These are phyloP conservation scores for Vicia faba DNA, from an alignment of 306 rosid species.

Conservation along the genomic window DNA sequence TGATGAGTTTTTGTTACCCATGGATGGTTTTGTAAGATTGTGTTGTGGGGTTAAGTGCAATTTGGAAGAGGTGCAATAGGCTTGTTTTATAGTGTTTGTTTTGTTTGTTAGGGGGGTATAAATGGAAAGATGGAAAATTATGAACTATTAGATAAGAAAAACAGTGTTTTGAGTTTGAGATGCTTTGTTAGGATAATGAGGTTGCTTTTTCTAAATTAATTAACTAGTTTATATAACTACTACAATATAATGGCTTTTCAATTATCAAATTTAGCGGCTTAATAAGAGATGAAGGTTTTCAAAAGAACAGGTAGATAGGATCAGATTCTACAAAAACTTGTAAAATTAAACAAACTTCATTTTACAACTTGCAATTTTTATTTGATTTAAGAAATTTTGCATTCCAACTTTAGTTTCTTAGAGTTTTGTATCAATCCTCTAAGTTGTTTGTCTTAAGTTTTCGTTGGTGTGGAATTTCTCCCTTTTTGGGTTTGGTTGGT, in stretches of 20 bases:
- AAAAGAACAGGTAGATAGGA: constrained; percentile 25
- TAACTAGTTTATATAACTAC: neutral
- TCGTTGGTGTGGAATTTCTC: too few relatives aligned
- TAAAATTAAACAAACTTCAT: constrained; percentile 2
- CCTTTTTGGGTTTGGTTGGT: too few relatives aligned
- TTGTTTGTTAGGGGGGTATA: too few relatives aligned
- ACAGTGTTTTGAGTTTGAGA: neutral
- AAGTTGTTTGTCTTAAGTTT: too few relatives aligned
- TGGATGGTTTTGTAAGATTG: constrained; percentile 25
- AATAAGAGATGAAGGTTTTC: neutral
- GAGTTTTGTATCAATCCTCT: too few relatives aligned
- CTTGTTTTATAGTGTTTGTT: constrained; percentile 39
- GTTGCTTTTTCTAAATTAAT: neutral
- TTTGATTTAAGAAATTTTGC: too few relatives aligned
- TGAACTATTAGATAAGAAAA: too few relatives aligned
- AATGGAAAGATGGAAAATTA: too few relatives aligned
- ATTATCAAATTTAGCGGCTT: constrained; percentile 28
- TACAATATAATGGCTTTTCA: neutral
- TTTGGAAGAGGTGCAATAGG: neutral
- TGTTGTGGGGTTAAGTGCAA: constrained; percentile 15
- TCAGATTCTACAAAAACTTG: constrained; percentile 41
- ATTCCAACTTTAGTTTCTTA: too few relatives aligned
- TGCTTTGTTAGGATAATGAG: neutral
- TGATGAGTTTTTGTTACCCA: constrained; percentile 33
- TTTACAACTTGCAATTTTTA: constrained; percentile 15